Evolutionary conservation across 2,329 filamentous ascomycete genomes (phyloP), one percentile per base, ranked within the genome.

Genomic region (Ceratocystis ficicola): DNA sequence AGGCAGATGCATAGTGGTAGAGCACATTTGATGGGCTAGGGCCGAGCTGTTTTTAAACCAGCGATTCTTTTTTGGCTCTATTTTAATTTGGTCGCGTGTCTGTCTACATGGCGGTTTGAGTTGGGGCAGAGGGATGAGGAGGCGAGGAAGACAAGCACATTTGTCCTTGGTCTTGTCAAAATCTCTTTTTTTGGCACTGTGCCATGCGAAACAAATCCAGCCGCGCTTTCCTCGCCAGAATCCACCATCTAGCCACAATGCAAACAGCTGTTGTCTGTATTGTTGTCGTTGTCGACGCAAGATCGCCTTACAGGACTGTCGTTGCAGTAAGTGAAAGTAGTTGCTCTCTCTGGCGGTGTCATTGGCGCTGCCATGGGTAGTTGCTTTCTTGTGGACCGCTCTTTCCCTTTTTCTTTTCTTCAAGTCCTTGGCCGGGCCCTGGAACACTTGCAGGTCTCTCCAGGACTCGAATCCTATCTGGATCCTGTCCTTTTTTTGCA

Each of bases 371-470:
- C 36, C 36, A 41, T 10, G 36, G 36, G 36, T 48, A 48, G 46
- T n/a, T n/a, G 46, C 46, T 22, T 48, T 48, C 20, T 48, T 48
- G n/a, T 48, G 17, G 46, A 20, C 46, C n/a, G 46, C 46, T 20
- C 46, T 48, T 48, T 48, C 46, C 46, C 36, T 41, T 48, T n/a
- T 48, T 48, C 6, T 48, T 48, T 55, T 55, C 50, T 55, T 55
- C 50, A 55, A 55, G 50, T 55, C n/a, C 50, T 25, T n/a, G 20
- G 46, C 17, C 12, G 46, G n/a, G 46, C 22, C 46, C 46, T 50
- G 12, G 48, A 52, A 25, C 10, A 1, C 50, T 55, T 25, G 60
- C 46, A 20, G 15, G 25, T 32, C 8, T 46, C 36, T 25, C 44
- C 7, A 46, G 60, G 60, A 17, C 36, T 48, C 7, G 59, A 62